A percentile compares a stretch with the other conserved stretches of the same genome.
Conservation (phyloP, 2,329 filamentous ascomycete species). For the Salinomyces thailandicus region DNA sequence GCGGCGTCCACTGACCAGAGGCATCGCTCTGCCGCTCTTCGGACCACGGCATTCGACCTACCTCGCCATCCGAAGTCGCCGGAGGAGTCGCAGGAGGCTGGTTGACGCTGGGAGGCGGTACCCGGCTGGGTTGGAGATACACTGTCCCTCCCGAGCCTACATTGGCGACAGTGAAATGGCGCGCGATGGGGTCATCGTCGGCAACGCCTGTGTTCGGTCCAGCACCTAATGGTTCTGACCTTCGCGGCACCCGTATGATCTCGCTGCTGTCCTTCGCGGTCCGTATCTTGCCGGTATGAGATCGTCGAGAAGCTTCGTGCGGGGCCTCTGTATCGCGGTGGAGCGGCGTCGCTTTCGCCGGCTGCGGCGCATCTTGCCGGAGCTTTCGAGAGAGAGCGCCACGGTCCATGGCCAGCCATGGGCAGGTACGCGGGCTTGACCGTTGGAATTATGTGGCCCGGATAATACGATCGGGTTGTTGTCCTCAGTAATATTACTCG, state of each 20-base stretch:
- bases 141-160: constrained; percentile 38
- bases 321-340: constrained; percentile 6
- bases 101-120: constrained; percentile 11
- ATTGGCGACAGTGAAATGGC: constrained; percentile 39
- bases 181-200: constrained; percentile 16
- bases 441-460: no score
- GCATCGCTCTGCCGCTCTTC: constrained; percentile 10
- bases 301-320: constrained; percentile 1
- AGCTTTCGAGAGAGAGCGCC: constrained; percentile 15
- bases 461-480: no score
- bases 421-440: no score
- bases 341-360: constrained; percentile 8
- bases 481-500: no score
- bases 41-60: constrained; percentile 8
- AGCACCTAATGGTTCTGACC: constrained; percentile 9
- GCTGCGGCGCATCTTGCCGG: constrained; percentile 14
- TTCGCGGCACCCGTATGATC: constrained; percentile 11
- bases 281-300: constrained; percentile 12
- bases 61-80: constrained; percentile 14
- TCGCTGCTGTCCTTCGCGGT: constrained; percentile 14
- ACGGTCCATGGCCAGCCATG: constrained; percentile 21
- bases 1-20: constrained; percentile 20
- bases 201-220: constrained; percentile 7
- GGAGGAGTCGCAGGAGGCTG: constrained; percentile 22
- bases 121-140: constrained; percentile 34